Conservation (phyloP, 106 monocot genomes). For the Amphibolis antarctica region DNA sequence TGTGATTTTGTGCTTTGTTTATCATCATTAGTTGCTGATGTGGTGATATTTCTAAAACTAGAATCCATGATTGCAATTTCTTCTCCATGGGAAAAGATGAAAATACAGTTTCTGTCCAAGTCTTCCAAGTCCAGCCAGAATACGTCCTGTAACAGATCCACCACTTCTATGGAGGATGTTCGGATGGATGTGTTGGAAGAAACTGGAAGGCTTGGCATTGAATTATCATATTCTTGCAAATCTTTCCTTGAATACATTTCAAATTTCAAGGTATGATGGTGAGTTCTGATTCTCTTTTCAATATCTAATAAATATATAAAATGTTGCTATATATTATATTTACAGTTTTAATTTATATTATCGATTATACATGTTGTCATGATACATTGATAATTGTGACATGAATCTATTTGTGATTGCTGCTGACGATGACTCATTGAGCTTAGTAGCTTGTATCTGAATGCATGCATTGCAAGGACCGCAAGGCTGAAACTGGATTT, state of each 20-base stretch:
- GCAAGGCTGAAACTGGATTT: not conserved
- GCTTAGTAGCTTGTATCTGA: not conserved
- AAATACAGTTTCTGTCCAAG: not conserved
- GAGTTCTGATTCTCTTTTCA: slow-evolving; percentile 7
- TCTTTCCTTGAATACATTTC: not conserved
- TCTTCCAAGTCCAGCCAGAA: not conserved
- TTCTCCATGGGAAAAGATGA: not conserved
- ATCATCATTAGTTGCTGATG: not conserved
- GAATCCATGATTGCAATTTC: not conserved
- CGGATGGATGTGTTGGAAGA: not conserved
- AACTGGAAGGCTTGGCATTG: not conserved
- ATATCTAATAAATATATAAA: not conserved
- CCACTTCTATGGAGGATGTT: not conserved
- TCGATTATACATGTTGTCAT: too few relatives aligned
- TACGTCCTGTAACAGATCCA: not conserved
- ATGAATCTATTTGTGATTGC: too few relatives aligned
- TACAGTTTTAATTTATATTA: too few relatives aligned
- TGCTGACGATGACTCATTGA: not conserved
- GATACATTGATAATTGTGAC: too few relatives aligned
- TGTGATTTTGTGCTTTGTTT: not conserved
- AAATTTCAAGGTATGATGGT: slow-evolving; percentile 17
- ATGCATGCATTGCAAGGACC: not conserved
- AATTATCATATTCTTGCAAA: not conserved
- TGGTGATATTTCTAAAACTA: not conserved
- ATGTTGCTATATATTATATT: too few relatives aligned